phyloP scores from a whole-genome alignment of 148 eudicot genomes.

The Rhododendron simsii region DNA sequence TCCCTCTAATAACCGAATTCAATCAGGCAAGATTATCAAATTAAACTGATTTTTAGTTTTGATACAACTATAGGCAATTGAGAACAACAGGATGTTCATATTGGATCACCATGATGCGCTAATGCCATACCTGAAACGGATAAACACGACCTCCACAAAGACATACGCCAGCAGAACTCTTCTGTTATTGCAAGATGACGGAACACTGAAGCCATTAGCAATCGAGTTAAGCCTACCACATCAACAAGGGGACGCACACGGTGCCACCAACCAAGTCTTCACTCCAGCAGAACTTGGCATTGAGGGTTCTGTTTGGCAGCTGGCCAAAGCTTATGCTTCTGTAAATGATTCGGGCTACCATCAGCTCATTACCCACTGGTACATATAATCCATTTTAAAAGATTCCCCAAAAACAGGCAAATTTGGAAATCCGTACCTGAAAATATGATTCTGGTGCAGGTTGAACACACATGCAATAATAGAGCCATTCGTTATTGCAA shows the following conservation, averaged over 20 bases:
- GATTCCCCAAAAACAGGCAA: not conserved
- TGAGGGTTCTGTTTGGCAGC: slow-evolving; percentile 73
- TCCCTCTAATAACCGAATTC: not conserved
- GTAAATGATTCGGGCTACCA: slow-evolving; percentile 92
- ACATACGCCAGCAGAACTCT: slow-evolving; percentile 75
- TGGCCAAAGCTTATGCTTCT: slow-evolving; percentile 87
- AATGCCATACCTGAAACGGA: slow-evolving; percentile 69
- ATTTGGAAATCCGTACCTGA: not conserved
- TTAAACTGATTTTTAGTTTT: not conserved
- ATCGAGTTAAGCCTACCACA: slow-evolving; percentile 85
- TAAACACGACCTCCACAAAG: slow-evolving; percentile 66
- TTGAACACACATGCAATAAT: not conserved
- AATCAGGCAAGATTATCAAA: not conserved
- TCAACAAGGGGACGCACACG: slow-evolving; percentile 53
- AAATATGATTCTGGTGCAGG: not conserved
- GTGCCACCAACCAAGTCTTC: slow-evolving; percentile 60
- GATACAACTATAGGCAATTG: slow-evolving; percentile 46
- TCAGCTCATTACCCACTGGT: slow-evolving; percentile 95
- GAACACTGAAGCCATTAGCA: slow-evolving; percentile 76
- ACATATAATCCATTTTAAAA: not conserved
- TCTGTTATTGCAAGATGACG: slow-evolving; percentile 67
- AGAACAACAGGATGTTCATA: slow-evolving; percentile 61
- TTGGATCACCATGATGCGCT: slow-evolving; percentile 77
- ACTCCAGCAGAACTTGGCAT: slow-evolving; percentile 62
- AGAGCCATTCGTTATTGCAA: not conserved